Evolutionary conservation across 306 rosid species (phyloP).

Genomic region (Casuarina glauca): DNA sequence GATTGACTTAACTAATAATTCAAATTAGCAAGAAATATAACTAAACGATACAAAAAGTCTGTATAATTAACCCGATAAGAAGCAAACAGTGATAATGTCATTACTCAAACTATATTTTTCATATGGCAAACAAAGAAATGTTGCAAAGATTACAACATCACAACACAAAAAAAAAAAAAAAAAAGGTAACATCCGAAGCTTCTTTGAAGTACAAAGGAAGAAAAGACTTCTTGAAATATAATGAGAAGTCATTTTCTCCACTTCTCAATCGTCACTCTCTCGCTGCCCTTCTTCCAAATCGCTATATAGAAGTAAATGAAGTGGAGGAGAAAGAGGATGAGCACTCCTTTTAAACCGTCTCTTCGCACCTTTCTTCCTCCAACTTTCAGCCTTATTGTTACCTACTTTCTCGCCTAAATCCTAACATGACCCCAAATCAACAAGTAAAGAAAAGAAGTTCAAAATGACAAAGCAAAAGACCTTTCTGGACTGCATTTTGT

Average conservation of each 20-base stretch:
- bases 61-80: not conserved
- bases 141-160: conserved; percentile 73
- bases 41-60: not conserved
- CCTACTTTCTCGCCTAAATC: conserved; percentile 47
- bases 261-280: conserved; percentile 37
- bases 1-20: not conserved
- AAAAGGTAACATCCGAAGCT: conserved; percentile 35
- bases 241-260: conserved; percentile 49
- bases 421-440: conserved; percentile 55
- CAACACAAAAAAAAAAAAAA: conserved; percentile 31
- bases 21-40: not conserved
- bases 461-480: conserved; percentile 26
- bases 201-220: conserved; percentile 39
- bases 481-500: conserved; percentile 53
- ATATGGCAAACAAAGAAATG: conserved; percentile 36
- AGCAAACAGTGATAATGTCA: conserved; percentile 15
- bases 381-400: conserved; percentile 55
- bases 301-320: conserved; percentile 51
- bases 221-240: conserved; percentile 36
- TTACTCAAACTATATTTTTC: conserved; percentile 45
- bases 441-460: conserved; percentile 35
- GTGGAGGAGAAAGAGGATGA: conserved; percentile 98
- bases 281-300: conserved; percentile 47
- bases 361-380: conserved; percentile 95
- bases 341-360: conserved; percentile 76